Percentiles rank a stretch among this genome's conserved stretches.
Evolutionary conservation across 2,329 filamentous ascomycete species (phyloP).

Genomic region (Didymella segeticola): DNA sequence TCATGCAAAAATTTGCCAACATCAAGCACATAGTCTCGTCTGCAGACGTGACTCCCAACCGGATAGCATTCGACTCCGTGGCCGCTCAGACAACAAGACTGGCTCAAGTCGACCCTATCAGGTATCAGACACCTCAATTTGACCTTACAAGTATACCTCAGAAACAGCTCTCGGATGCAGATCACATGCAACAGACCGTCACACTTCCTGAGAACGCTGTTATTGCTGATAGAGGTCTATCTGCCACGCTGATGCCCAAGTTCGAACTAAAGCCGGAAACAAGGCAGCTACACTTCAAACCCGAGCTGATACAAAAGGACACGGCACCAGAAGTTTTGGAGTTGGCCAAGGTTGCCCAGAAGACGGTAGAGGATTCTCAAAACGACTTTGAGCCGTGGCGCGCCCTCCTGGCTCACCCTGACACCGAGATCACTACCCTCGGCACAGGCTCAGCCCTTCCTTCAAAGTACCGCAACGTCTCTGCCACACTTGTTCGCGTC

Average conservation of each 20-base stretch:
- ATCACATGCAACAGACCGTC: constrained; percentile 32
- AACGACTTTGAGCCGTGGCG: constrained; percentile 62
- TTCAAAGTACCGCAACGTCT: constrained; percentile 95
- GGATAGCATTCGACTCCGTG: constrained; percentile 71
- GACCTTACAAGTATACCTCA: constrained; percentile 60
- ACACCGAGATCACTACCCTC: constrained; percentile 84
- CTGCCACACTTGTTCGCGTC: constrained; percentile 81
- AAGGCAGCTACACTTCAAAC: constrained; percentile 53
- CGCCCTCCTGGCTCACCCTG: constrained; percentile 71
- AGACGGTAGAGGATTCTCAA: constrained; percentile 46
- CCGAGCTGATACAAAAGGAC: constrained; percentile 52
- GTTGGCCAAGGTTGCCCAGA: constrained; percentile 57
- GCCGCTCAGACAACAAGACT: constrained; percentile 73
- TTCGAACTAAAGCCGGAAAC: constrained; percentile 45
- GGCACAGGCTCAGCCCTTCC: constrained; percentile 91
- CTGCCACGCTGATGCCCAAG: constrained; percentile 55
- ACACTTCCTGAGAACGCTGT: constrained; percentile 28
- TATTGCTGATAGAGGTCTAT: constrained; percentile 51
- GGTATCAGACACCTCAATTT: constrained; percentile 74
- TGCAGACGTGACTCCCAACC: constrained; percentile 75
- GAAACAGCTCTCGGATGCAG: not conserved
- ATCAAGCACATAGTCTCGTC: constrained; percentile 81
- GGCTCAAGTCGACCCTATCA: constrained; percentile 72
- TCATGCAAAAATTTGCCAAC: constrained; percentile 68
- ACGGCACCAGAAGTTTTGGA: constrained; percentile 57